These are phyloP conservation scores for Endoconidiophora laricicola DNA, from an alignment of 2,329 filamentous ascomycete species.

Conservation along the genomic window DNA sequence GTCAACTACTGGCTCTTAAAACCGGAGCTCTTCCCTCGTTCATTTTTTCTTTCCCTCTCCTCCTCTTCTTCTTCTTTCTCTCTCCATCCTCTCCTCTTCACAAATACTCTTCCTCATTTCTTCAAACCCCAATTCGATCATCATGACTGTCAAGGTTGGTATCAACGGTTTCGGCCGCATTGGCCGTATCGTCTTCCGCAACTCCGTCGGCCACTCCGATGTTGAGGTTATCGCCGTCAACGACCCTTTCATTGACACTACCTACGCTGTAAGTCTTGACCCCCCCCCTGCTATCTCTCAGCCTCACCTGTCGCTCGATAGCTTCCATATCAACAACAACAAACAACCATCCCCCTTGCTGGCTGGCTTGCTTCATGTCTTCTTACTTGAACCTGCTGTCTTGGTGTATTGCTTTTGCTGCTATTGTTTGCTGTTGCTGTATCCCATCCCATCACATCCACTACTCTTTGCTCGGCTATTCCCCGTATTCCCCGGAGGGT, in stretches of 20 bases:
- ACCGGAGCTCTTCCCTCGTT: conserved; percentile 2
- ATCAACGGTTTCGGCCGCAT: conserved; percentile 99
- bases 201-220: conserved; percentile 77
- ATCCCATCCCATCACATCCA: too few species aligned
- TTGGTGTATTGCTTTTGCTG: too few species aligned
- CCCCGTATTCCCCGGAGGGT: background rate
- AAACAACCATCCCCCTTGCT: too few species aligned
- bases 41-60: background rate
- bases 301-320: too few species aligned
- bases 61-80: background rate
- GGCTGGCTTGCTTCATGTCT: too few species aligned
- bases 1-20: background rate
- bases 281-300: background rate
- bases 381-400: too few species aligned
- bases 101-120: background rate
- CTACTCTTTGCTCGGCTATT: background rate
- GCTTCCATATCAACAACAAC: too few species aligned
- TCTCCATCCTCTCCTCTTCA: background rate
- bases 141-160: conserved; percentile 55
- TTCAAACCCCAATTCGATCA: conserved; percentile 14
- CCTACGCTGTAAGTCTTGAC: conserved; percentile 72
- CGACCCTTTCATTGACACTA: conserved; percentile 96
- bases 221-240: conserved; percentile 94
- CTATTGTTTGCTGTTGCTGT: conserved; percentile 4
- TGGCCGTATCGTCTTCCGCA: conserved; percentile 97